Evolutionary conservation across 148 eudicot species (phyloP), one percentile per base, ranked within the genome.

Genomic region (Persicaria tinctoria): DNA sequence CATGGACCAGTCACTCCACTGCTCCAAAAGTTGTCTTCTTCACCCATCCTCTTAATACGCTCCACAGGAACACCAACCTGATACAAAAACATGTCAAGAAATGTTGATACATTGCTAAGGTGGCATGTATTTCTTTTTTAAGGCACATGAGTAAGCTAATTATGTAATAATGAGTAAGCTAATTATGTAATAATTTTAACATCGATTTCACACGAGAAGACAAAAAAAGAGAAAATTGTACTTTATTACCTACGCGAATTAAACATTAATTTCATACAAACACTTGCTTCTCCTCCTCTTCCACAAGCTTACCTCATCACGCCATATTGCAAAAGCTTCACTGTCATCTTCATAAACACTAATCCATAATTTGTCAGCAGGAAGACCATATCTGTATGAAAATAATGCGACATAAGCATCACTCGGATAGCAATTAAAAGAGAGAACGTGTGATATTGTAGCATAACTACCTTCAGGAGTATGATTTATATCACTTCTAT

Each of bases 1-100:
- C 97, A 95, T 18, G 98, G 98, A 73, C 98, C 98, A 79, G 98
- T 90, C 51, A 76, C 85, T 84, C 98, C 98, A 85, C 97, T 95
- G 3, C 91, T 87, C 98, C 98, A 95, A 81, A 95, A 95, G 87
- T 95, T 95, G 79, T 95, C 98, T 75, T 95, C 96, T 54, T 87
- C 93, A 66, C 97, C 97, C 89, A 95, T 91, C 76, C 84, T 84
- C 79, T 87, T 92, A 83, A 95, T 92, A 74, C 87, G 96, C 66
- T 95, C 82, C 23, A 64, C 80, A 64, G 96, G 93, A 74, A 95
- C 86, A 81, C 98, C 98, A 75, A 95, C 69, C 98, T 95, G 91
- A 70, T 51, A 48, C 73, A 83, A 77, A 63, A 63, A 32, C 45
- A 63, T 11, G 62, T 12, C 59, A 5, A 55, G 62, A 63, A 9